A percentile compares a stretch with the other conserved stretches of the same genome.
These are phyloP conservation scores for Solanum sejunctum DNA, from an alignment of 257 asterid genomes.

Conservation along the genomic window DNA sequence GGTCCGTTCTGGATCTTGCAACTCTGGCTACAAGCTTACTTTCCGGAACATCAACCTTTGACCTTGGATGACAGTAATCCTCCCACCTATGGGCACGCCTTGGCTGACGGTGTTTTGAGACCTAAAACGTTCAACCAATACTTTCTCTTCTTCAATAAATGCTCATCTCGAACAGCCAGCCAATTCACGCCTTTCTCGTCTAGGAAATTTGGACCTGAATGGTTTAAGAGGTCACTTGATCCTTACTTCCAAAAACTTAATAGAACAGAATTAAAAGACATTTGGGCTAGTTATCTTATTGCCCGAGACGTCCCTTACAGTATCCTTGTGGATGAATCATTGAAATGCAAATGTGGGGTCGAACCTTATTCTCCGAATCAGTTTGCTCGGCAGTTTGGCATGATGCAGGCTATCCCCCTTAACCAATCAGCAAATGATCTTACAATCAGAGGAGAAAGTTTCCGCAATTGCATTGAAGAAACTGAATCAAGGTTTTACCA, in stretches of 20 bases:
- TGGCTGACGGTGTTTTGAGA: neutral
- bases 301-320: neutral
- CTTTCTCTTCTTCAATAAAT: neutral
- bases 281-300: constrained; percentile 3
- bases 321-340: neutral
- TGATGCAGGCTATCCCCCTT: constrained; percentile 1
- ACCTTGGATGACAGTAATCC: neutral
- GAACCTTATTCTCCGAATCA: constrained; percentile 4
- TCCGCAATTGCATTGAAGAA: neutral
- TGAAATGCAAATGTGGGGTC: neutral
- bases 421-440: neutral
- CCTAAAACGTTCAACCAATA: neutral
- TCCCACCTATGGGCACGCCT: neutral
- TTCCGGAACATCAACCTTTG: neutral
- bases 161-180: neutral
- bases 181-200: neutral
- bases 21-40: constrained; percentile 3
- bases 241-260: neutral
- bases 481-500: neutral
- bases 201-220: neutral
- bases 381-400: constrained; percentile 5
- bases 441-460: neutral
- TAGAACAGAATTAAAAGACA: neutral
- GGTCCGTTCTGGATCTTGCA: constrained; percentile 4
- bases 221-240: constrained; percentile 6